Evolutionary conservation across 202 grass and related monocot genomes (phyloP).

Genomic region (Saccharum hybrid): DNA sequence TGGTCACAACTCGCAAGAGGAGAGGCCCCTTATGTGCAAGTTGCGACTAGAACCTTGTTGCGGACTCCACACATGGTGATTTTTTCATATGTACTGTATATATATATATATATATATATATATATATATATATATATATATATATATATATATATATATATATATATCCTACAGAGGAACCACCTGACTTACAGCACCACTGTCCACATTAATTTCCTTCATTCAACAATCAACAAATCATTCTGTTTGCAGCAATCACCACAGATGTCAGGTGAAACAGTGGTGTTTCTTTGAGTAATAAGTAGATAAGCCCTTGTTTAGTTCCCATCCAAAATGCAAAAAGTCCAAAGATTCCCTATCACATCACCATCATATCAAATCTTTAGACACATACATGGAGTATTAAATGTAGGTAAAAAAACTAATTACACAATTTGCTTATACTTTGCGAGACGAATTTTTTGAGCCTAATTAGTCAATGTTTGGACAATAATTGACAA

Average conservation of each 20-base stretch:
- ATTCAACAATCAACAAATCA: constrained; percentile 49
- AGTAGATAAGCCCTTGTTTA: neutral
- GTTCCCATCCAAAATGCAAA: too few relatives aligned
- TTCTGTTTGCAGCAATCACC: constrained; percentile 60
- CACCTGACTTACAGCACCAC: constrained; percentile 37
- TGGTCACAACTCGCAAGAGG: neutral
- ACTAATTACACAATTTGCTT: too few relatives aligned
- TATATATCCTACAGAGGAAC: constrained; percentile 46
- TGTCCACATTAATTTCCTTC: constrained; percentile 46
- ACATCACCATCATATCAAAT: too few relatives aligned
- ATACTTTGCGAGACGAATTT: too few relatives aligned
- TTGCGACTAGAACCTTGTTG: constrained; percentile 31
- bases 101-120: too few relatives aligned
- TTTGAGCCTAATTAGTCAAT: too few relatives aligned
- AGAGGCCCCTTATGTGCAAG: constrained; percentile 10
- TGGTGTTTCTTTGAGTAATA: constrained; percentile 71
- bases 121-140: too few relatives aligned
- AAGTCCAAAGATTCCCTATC: too few relatives aligned
- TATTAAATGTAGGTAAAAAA: too few relatives aligned
- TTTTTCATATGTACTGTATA: constrained; percentile 40
- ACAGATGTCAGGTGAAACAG: constrained; percentile 68
- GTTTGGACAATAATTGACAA: too few relatives aligned
- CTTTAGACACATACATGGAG: too few relatives aligned
- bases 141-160: too few relatives aligned
- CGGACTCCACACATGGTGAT: constrained; percentile 44